Evolutionary conservation across 495 filamentous ascomycete genomes (phyloP).

Genomic region (Podospora anserina): DNA sequence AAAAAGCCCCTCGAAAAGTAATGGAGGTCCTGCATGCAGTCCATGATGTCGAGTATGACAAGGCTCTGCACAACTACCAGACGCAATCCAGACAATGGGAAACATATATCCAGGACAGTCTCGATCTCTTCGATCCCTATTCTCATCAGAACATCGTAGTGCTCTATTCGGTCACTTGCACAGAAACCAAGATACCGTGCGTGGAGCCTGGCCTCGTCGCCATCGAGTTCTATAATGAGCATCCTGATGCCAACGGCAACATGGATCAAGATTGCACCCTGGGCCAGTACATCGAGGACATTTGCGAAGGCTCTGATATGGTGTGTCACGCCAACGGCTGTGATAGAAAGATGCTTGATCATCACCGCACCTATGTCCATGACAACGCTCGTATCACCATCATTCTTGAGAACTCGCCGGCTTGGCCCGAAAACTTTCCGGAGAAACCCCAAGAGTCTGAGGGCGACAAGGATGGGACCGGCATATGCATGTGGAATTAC

Average conservation of each 20-base stretch:
- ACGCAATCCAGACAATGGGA: slow-evolving; percentile 97
- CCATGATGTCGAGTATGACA: slow-evolving; percentile 94
- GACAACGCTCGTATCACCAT: slow-evolving; percentile 91
- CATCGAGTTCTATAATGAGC: slow-evolving; percentile 88
- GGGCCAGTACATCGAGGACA: slow-evolving; percentile 91
- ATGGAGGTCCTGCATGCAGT: slow-evolving; percentile 92
- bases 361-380: slow-evolving; percentile 96
- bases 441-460: slow-evolving; percentile 40
- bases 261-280: slow-evolving; percentile 88
- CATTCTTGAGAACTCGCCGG: slow-evolving; percentile 68
- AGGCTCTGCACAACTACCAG: slow-evolving; percentile 87
- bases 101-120: slow-evolving; percentile 76
- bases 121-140: slow-evolving; percentile 87
- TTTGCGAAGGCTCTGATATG: slow-evolving; percentile 70
- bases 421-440: slow-evolving; percentile 44
- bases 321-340: slow-evolving; percentile 81
- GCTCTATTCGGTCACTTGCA: slow-evolving; percentile 91
- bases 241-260: slow-evolving; percentile 54
- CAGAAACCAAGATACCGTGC: slow-evolving; percentile 85
- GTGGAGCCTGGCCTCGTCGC: slow-evolving; percentile 82
- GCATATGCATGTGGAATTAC: slow-evolving; percentile 95
- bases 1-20: slow-evolving; percentile 74
- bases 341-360: slow-evolving; percentile 83
- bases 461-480: slow-evolving; percentile 40
- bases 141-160: slow-evolving; percentile 93